These are phyloP conservation scores for Pseudopyricularia javanii DNA, from an alignment of 2,329 filamentous ascomycete genomes.

Conservation along the genomic window DNA sequence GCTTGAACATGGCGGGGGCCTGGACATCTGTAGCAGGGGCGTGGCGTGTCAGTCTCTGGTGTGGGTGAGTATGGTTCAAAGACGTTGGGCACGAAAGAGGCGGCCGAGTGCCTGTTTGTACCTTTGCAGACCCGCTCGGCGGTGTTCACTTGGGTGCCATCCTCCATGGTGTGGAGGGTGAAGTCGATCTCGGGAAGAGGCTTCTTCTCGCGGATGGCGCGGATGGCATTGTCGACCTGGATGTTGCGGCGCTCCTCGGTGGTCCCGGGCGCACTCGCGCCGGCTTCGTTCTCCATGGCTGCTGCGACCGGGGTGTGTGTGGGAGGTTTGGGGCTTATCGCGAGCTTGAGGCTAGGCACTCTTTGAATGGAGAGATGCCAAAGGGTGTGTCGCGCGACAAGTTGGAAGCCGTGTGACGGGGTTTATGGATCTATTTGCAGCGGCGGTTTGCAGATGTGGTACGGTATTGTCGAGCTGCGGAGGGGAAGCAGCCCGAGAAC, in stretches of 20 bases:
- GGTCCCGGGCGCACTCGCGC: slow-evolving; percentile 20
- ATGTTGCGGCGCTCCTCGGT: slow-evolving; percentile 35
- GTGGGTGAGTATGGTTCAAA: no score
- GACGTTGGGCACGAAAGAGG: background rate
- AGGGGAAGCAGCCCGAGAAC: no score
- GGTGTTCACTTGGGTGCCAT: slow-evolving; percentile 90
- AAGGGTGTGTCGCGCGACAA: background rate
- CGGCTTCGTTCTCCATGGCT: slow-evolving; percentile 37
- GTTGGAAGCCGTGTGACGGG: background rate
- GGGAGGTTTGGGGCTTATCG: background rate
- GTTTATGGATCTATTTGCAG: background rate
- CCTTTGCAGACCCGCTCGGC: slow-evolving; percentile 97
- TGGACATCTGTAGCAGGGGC: slow-evolving; percentile 64
- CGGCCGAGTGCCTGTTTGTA: slow-evolving; percentile 28
- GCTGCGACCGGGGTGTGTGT: slow-evolving; percentile 4
- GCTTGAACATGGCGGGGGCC: slow-evolving; percentile 86
- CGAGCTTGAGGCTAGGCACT: background rate
- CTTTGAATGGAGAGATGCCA: background rate
- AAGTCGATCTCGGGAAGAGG: slow-evolving; percentile 97
- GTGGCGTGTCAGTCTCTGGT: slow-evolving; percentile 1
- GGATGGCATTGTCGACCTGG: slow-evolving; percentile 79
- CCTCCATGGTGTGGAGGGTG: slow-evolving; percentile 96
- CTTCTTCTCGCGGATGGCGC: slow-evolving; percentile 89
- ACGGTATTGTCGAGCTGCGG: no score
- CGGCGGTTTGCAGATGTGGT: background rate